Evolutionary conservation across 768 basidiomycete species (phyloP), one percentile per base, ranked within the genome.

Genomic region (Naganishia kalamii): DNA sequence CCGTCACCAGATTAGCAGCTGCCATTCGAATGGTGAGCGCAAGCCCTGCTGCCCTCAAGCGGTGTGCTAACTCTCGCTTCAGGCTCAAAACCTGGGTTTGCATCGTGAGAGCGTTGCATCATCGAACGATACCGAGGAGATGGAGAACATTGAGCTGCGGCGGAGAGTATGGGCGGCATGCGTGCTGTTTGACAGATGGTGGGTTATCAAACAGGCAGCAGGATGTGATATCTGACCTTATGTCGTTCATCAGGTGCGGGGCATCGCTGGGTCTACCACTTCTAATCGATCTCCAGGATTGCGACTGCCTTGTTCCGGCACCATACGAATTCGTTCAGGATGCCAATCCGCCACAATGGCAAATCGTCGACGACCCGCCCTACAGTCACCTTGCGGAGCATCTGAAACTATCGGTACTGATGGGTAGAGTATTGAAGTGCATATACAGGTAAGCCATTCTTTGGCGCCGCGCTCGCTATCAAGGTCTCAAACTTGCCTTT

Each of bases 251-350:
- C 49, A 90, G 89, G 90, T 84, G 87, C 62, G 90, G 89, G 74
- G 81, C 92, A 40, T 87, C 90, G 25, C 90, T 92, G 71, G 94
- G 94, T 0, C 89, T 92, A 70, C 94, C 94, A 2, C 88, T 87
- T 75, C 90, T 94, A 88, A 94, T 99, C 68, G 93, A 97, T 76
- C 85, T 98, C 1, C 86, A 88, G 70, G 96, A 99, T 77, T 99
- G 96, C 77, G 94, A 99, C 78, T 88, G 90, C 4, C 87, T 92
- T 61, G 81, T 96, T 35, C 93, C 93, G 0, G 90, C 90, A 10
- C 90, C 89, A 1, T 92, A 90, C 47, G 87, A 91, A 71, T 75
- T 79, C 61, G 66, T 74, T 0, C 74, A 73, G 7, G 72, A 71
- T 25, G 43, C 41, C 27, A 63, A 69, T n/a, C 83, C 84, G 15